Evolutionary conservation across 2,329 filamentous ascomycete species (phyloP).

Genomic region (Simplicillium aogashimaense): DNA sequence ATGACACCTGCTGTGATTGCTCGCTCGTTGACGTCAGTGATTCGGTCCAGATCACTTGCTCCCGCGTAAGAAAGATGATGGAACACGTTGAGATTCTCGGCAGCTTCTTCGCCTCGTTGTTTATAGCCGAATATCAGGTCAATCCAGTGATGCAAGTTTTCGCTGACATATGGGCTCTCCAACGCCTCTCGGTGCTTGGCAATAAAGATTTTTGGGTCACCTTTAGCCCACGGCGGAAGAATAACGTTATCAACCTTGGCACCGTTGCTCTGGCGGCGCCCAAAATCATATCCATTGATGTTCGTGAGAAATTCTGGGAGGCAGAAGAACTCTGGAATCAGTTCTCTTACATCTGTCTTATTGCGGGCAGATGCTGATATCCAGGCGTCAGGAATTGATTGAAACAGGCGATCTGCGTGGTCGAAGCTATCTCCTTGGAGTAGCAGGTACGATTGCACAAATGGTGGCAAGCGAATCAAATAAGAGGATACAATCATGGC

Average conservation of each 20-base stretch:
- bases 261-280: slow-evolving; percentile 69
- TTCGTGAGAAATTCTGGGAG: slow-evolving; percentile 93
- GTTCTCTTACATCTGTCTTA: slow-evolving; percentile 87
- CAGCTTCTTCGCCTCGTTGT: slow-evolving; percentile 82
- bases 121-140: slow-evolving; percentile 92
- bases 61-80: slow-evolving; percentile 93
- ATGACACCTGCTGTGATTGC: slow-evolving; percentile 90
- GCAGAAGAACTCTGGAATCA: slow-evolving; percentile 97
- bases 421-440: slow-evolving; percentile 95
- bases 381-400: slow-evolving; percentile 87
- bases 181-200: slow-evolving; percentile 91
- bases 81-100: slow-evolving; percentile 91
- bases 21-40: slow-evolving; percentile 78
- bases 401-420: slow-evolving; percentile 90
- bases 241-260: slow-evolving; percentile 75
- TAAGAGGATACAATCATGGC: slow-evolving; percentile 98
- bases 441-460: slow-evolving; percentile 89
- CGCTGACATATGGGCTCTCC: slow-evolving; percentile 85
- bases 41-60: slow-evolving; percentile 83
- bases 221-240: slow-evolving; percentile 94
- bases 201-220: slow-evolving; percentile 91
- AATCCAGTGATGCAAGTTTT: slow-evolving; percentile 88
- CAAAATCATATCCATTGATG: slow-evolving; percentile 90
- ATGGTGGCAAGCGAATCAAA: slow-evolving; percentile 87
- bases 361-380: slow-evolving; percentile 79